phyloP scores from a whole-genome alignment of 345 rosid species.

The Limnanthes douglasii region DNA sequence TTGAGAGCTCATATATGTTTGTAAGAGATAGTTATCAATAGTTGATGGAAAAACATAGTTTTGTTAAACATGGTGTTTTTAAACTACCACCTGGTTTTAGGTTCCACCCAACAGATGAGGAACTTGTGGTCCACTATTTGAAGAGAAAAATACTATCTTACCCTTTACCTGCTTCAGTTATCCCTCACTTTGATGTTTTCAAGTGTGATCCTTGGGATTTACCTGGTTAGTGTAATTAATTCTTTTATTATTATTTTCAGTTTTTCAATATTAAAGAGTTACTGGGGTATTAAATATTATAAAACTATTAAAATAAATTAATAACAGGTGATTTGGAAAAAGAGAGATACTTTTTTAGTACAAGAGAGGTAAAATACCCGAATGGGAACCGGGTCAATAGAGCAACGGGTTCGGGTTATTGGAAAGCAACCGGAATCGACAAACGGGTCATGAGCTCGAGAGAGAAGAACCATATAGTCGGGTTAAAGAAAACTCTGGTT shows the following conservation, averaged over 20 bases:
- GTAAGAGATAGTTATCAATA: neutral
- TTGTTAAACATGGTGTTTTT: conserved; percentile 55
- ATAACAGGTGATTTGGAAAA: conserved; percentile 73
- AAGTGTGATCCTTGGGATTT: conserved; percentile 96
- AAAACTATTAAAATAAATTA: too few relatives aligned
- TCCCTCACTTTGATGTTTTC: conserved; percentile 89
- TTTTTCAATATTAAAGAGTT: neutral
- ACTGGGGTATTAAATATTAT: conserved; percentile 3
- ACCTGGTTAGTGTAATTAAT: conserved; percentile 54
- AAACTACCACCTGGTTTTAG: conserved; percentile 93
- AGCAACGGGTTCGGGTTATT: conserved; percentile 74
- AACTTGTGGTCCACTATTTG: conserved; percentile 80
- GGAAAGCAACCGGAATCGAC: conserved; percentile 97
- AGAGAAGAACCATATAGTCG: conserved; percentile 50
- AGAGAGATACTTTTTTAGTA: conserved; percentile 94
- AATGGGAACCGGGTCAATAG: conserved; percentile 87
- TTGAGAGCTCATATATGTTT: neutral
- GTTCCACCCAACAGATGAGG: conserved; percentile 94
- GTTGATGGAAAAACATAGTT: conserved; percentile 48
- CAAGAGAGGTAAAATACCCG: conserved; percentile 79
- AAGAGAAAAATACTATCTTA: conserved; percentile 48
- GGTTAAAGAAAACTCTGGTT: conserved; percentile 96
- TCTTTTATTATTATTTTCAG: neutral
- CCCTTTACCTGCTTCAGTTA: conserved; percentile 86
- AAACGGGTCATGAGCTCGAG: conserved; percentile 46